A percentile compares a stretch with the other conserved stretches of the same genome.
These are phyloP conservation scores for Pleurostoma richardsiae DNA, from an alignment of 2,329 filamentous ascomycete species.

Conservation along the genomic window DNA sequence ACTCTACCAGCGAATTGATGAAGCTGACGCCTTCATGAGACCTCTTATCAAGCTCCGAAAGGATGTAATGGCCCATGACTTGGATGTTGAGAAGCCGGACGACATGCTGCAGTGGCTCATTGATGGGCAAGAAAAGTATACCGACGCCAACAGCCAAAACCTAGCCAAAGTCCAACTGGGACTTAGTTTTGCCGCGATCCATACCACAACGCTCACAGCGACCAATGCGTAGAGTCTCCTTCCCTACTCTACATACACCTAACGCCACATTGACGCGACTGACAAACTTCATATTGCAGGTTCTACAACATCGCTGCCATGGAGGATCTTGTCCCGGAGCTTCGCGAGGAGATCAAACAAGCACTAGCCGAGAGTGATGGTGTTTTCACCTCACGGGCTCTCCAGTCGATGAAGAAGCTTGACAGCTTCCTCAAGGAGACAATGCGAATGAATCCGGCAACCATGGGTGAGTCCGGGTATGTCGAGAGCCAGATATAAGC, in stretches of 20 bases:
- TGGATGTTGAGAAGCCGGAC: constrained; percentile 26
- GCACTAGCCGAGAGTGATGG: constrained; percentile 27
- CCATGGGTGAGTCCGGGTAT: constrained; percentile 21
- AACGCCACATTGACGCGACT: neutral
- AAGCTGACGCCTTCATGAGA: constrained; percentile 26
- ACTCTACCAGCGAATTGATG: constrained; percentile 21
- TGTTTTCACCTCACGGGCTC: constrained; percentile 16
- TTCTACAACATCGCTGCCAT: constrained; percentile 46
- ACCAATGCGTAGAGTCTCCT: constrained; percentile 25
- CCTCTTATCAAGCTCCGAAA: constrained; percentile 26
- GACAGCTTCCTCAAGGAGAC: constrained; percentile 26
- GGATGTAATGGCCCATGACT: constrained; percentile 12
- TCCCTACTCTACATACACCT: neutral
- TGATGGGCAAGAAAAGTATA: neutral
- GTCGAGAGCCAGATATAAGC: too few relatives aligned
- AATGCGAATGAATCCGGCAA: constrained; percentile 16
- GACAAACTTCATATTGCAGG: constrained; percentile 12
- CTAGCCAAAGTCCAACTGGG: constrained; percentile 34
- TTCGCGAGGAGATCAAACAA: constrained; percentile 44
- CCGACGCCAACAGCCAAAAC: neutral
- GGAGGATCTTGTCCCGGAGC: constrained; percentile 42
- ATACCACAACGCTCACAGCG: constrained; percentile 40
- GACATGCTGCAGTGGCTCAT: constrained; percentile 45
- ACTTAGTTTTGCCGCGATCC: constrained; percentile 44
- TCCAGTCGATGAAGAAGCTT: constrained; percentile 25